Percentiles rank a stretch among this genome's conserved stretches.
Conservation (phyloP, 352 stramenopile species). For the Phytophthora sojae region DNA sequence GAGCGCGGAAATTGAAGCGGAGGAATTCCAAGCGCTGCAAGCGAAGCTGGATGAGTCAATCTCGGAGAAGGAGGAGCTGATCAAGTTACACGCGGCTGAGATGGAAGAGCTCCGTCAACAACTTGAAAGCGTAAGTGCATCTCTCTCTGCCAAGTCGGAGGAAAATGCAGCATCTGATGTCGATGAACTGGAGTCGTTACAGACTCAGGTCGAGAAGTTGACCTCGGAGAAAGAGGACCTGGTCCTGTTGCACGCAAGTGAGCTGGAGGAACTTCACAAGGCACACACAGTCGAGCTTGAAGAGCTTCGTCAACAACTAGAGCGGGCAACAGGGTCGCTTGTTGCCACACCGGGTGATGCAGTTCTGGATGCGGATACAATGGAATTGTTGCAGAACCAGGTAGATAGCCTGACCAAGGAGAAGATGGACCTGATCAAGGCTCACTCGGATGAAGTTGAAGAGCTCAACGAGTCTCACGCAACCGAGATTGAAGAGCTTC, state of each 20-base stretch:
- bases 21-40: slow-evolving; percentile 17
- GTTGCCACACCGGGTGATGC: no score
- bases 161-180: not conserved
- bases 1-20: not conserved
- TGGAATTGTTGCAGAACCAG: not conserved
- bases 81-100: not conserved
- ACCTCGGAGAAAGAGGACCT: not conserved
- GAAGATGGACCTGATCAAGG: slow-evolving; percentile 20
- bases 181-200: not conserved
- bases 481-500: slow-evolving; percentile 18
- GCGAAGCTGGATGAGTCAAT: not conserved
- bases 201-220: not conserved
- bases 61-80: not conserved
- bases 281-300: no score
- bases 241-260: no score
- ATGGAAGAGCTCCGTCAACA: not conserved
- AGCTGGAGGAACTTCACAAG: no score
- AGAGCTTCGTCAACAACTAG: not conserved
- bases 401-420: slow-evolving; percentile 14
- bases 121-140: not conserved
- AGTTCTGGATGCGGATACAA: no score
- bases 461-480: slow-evolving; percentile 12
- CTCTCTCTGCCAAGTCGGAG: not conserved
- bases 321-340: not conserved
- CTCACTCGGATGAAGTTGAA: slow-evolving; percentile 19